phyloP scores from a whole-genome alignment of 441 rosid species.

The Oxalis stricta region DNA sequence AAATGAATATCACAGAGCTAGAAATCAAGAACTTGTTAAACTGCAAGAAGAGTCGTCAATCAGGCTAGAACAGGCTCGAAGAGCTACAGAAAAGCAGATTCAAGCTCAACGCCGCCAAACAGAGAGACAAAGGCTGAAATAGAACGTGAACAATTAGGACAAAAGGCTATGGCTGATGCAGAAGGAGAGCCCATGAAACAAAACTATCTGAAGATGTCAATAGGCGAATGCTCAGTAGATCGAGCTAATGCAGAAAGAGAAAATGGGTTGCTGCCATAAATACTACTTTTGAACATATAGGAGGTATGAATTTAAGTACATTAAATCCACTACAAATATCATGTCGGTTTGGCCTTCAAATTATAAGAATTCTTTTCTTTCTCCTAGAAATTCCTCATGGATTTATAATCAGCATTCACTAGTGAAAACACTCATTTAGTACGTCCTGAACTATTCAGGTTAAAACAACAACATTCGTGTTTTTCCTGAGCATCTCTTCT shows the following conservation, averaged over 20 bases:
- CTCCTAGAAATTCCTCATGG: too few species aligned
- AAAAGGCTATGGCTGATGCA: constrained; percentile 90
- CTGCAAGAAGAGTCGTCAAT: constrained; percentile 86
- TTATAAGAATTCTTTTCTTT: too few species aligned
- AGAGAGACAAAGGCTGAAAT: constrained; percentile 92
- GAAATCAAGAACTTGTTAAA: constrained; percentile 92
- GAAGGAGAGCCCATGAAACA: constrained; percentile 97
- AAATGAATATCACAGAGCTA: constrained; percentile 69
- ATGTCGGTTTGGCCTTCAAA: too few species aligned
- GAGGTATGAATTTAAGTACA: constrained; percentile 37
- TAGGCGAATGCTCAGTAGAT: constrained; percentile 72
- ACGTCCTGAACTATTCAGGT: too few species aligned
- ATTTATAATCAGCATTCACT: too few species aligned
- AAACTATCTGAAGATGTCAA: constrained; percentile 93
- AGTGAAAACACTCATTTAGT: too few species aligned
- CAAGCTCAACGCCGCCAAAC: constrained; percentile 88
- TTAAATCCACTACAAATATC: too few species aligned
- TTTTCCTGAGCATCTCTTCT: too few species aligned
- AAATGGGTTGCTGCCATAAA: constrained; percentile 97
- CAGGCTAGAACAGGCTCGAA: constrained; percentile 86
- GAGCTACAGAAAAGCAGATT: constrained; percentile 94
- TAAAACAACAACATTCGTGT: too few species aligned
- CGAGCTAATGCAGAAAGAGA: constrained; percentile 97
- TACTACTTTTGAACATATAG: constrained; percentile 89
- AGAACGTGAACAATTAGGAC: constrained; percentile 93